These are phyloP conservation scores for Dactylellina sp. DNA, from an alignment of 2,329 filamentous ascomycete species.

Conservation along the genomic window DNA sequence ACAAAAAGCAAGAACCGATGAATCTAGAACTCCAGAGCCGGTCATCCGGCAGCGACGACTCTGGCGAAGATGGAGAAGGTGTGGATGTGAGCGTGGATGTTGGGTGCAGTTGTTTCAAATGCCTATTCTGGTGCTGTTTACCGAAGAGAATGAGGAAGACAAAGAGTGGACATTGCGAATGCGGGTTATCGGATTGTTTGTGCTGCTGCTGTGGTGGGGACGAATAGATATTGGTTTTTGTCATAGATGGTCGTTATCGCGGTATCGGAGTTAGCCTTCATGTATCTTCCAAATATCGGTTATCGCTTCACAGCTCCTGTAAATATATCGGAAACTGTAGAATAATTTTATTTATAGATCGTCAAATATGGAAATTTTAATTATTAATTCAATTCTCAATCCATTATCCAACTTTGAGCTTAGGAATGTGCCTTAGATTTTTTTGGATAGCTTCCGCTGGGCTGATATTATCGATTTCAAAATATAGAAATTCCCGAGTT, in stretches of 20 bases:
- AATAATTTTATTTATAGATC: too few species aligned
- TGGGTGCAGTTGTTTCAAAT: conserved; percentile 3
- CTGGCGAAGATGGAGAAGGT: background rate
- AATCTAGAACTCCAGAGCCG: background rate
- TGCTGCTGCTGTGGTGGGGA: conserved; percentile 13
- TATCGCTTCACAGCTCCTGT: too few species aligned
- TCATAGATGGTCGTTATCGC: background rate
- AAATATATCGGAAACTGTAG: too few species aligned
- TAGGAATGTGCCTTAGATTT: too few species aligned
- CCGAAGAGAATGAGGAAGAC: conserved; percentile 14
- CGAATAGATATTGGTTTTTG: conserved; percentile 5
- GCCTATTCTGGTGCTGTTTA: conserved; percentile 11
- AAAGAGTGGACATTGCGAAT: conserved; percentile 12
- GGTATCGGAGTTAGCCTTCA: too few species aligned
- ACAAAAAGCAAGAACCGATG: conserved; percentile 10
- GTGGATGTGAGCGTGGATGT: background rate
- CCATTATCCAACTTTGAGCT: too few species aligned
- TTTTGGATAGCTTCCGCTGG: too few species aligned
- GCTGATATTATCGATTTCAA: too few species aligned
- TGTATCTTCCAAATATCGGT: too few species aligned
- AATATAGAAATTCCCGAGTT: too few species aligned
- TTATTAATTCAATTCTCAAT: too few species aligned
- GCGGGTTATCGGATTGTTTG: conserved; percentile 16
- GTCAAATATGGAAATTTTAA: too few species aligned
- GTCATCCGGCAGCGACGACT: background rate